Base-by-base conservation (phyloP, 106 monocot species). In the Amphibolis antarctica region DNA sequence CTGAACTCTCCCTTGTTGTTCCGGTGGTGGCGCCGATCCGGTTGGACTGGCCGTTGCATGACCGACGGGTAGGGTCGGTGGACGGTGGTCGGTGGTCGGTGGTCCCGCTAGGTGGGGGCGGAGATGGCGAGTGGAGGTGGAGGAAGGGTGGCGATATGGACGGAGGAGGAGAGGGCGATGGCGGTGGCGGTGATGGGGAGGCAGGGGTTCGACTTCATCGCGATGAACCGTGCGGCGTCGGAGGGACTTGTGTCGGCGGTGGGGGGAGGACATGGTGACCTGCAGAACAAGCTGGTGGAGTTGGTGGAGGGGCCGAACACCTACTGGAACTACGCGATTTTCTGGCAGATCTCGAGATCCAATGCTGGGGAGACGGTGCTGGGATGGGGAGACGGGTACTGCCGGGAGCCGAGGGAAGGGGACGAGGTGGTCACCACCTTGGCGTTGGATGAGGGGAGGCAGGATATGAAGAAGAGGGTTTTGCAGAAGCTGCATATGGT, bases 341-440 rank as follows among this genome's bases (percentile, higher is more conserved):
- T 88, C 78, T 92, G 92, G 88, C 88, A 92, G 78, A 69, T 82
- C 69, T 82, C 92, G 21, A 60, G 82, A 31, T 73, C 70, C 69
- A 60, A 62, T 20, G 67, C 80, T 42, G 81, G 77, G n/a, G 78
- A 75, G 28, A 43, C 77, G 26, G 72, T 86, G 49, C 81, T 89
- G 45, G 80, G 76, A n/a, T 93, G 93, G 93, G 85, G 81, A 15
- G 88, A 93, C 69, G 88, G 88, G 27, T 79, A 81, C 62, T 79
- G 82, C 66, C 69, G 81, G 22, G 84, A 85, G 50, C 74, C 75
- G 18, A 53, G 44, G 15, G 71, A 60, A 22, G 67, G 64, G 24
- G 81, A 85, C 55, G 46, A 30, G 19, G 46, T 23, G 12, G 77
- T 72, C 23, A 27, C 17, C 11, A 7, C 18, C 5, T 15, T 15